Conservation (phyloP, 768 basidiomycete genomes). For the Suillus brevipes region DNA sequence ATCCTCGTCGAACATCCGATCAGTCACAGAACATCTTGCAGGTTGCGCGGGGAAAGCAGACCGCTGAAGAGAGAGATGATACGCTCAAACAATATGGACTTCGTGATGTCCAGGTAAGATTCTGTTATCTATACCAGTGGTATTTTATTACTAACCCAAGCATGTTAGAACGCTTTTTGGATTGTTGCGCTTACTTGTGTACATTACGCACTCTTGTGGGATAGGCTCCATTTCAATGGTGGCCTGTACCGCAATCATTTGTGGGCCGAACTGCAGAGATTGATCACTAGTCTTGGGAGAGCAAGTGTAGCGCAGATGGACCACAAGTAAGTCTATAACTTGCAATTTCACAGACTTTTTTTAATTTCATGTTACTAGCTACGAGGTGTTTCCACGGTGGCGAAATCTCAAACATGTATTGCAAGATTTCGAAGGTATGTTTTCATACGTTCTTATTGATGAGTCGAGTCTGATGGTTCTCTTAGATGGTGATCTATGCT, state of each 20-base stretch:
- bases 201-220: not conserved
- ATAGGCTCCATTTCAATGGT: not conserved
- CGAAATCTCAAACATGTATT: too few relatives aligned
- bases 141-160: not conserved
- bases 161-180: not conserved
- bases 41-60: too few relatives aligned
- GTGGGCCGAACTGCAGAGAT: not conserved
- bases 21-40: not conserved
- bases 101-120: not conserved
- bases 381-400: too few relatives aligned
- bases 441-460: too few relatives aligned
- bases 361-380: too few relatives aligned
- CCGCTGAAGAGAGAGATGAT: too few relatives aligned
- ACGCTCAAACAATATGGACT: not conserved
- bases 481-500: conserved; percentile 32
- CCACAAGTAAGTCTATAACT: too few relatives aligned
- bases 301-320: too few relatives aligned
- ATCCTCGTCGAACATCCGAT: not conserved
- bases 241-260: not conserved
- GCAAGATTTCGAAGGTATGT: too few relatives aligned
- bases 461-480: not conserved
- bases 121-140: not conserved
- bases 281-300: too few relatives aligned
- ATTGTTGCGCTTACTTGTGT: not conserved
- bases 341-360: too few relatives aligned